These are phyloP conservation scores for Conticribra weissflogii DNA, from an alignment of 108 stramenopile species.

Conservation along the genomic window DNA sequence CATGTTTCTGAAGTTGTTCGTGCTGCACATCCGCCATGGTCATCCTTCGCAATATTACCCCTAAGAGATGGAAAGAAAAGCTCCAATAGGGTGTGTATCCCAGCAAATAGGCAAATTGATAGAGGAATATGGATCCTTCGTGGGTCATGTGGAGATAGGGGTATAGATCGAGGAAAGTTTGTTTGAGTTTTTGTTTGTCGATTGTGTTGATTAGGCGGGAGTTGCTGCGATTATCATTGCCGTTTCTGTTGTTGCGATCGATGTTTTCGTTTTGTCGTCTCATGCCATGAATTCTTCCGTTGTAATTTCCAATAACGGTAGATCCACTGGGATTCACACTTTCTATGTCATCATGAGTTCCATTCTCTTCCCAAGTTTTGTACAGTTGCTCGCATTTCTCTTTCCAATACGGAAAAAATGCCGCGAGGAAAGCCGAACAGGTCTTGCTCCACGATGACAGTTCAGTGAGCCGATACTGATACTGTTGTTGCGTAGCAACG, in stretches of 20 bases:
- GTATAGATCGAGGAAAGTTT: slow-evolving; percentile 49
- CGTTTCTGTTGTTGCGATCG: not conserved
- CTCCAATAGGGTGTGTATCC: slow-evolving; percentile 72
- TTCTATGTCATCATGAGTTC: slow-evolving; percentile 10
- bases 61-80: slow-evolving; percentile 56
- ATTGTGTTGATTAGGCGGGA: not conserved
- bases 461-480: slow-evolving; percentile 39
- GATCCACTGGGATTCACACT: too few relatives aligned
- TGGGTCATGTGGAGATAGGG: slow-evolving; percentile 64
- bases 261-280: too few relatives aligned
- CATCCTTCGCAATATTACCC: slow-evolving; percentile 67
- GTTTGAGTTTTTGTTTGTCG: slow-evolving; percentile 22
- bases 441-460: slow-evolving; percentile 55
- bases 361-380: slow-evolving; percentile 21
- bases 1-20: slow-evolving; percentile 19
- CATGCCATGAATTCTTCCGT: too few relatives aligned
- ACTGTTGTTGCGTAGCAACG: not conserved
- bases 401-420: slow-evolving; percentile 71
- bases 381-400: slow-evolving; percentile 51
- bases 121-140: slow-evolving; percentile 55
- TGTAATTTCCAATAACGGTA: too few relatives aligned
- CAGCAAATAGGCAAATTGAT: slow-evolving; percentile 73
- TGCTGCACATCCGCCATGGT: slow-evolving; percentile 64
- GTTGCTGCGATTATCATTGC: not conserved
- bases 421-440: slow-evolving; percentile 62